phyloP scores from a whole-genome alignment of 2,329 filamentous ascomycete species.

The Hymenoscyphus occultus region DNA sequence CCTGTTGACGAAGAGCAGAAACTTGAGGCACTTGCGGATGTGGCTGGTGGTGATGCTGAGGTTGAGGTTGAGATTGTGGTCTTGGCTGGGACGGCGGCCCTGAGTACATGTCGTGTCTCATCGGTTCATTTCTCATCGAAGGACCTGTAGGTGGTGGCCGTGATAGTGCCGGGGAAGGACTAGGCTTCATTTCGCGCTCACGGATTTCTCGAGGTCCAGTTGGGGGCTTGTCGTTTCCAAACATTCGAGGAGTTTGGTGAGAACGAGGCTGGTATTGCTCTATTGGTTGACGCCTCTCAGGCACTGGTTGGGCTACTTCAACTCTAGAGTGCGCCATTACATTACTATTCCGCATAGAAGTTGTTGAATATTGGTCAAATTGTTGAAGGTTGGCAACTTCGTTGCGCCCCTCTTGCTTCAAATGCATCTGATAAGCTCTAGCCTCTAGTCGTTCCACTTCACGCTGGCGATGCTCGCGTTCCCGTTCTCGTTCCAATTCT shows the following conservation, averaged over 20 bases:
- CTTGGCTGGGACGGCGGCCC: slow-evolving; percentile 19
- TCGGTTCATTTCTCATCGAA: slow-evolving; percentile 23
- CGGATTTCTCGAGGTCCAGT: slow-evolving; percentile 10
- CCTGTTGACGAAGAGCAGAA: slow-evolving; percentile 41
- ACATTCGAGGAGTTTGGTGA: slow-evolving; percentile 25
- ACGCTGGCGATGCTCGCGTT: background rate
- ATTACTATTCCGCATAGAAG: slow-evolving; percentile 22
- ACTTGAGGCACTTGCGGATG: slow-evolving; percentile 36
- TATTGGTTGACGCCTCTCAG: slow-evolving; percentile 28
- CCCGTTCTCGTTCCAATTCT: background rate
- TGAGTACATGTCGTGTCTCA: slow-evolving; percentile 28
- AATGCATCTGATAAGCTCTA: slow-evolving; percentile 31
- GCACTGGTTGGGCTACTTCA: slow-evolving; percentile 22
- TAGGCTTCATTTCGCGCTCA: slow-evolving; percentile 26
- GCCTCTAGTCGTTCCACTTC: background rate
- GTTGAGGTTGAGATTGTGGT: slow-evolving; percentile 15
- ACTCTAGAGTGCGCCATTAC: slow-evolving; percentile 26
- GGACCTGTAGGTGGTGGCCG: slow-evolving; percentile 26
- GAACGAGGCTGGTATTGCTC: slow-evolving; percentile 27
- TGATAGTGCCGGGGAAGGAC: slow-evolving; percentile 28
- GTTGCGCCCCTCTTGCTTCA: slow-evolving; percentile 32
- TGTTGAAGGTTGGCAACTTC: slow-evolving; percentile 36
- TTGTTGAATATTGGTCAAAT: slow-evolving; percentile 34
- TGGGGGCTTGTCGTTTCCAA: slow-evolving; percentile 28
- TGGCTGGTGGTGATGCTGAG: slow-evolving; percentile 17